phyloP scores from a whole-genome alignment of 2,329 filamentous ascomycete species.

The Alternaria triticimaculans region DNA sequence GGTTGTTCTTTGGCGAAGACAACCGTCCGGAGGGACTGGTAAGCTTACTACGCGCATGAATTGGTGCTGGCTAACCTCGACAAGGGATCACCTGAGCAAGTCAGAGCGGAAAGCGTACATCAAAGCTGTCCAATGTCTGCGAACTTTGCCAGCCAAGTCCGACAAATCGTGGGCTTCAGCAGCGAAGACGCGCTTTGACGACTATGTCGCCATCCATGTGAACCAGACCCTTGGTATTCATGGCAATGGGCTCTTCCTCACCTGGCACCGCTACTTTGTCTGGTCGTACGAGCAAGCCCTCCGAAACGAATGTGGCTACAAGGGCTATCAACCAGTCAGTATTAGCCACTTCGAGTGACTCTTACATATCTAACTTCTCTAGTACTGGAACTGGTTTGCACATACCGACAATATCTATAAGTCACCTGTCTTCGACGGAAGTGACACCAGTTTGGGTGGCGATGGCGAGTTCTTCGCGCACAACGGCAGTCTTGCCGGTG shows the following conservation, averaged over 20 bases:
- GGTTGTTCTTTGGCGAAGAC: conserved; percentile 3
- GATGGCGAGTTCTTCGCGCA: conserved; percentile 7
- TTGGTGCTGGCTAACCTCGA: neutral
- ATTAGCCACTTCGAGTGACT: neutral
- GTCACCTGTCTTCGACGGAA: conserved; percentile 4
- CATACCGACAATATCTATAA: conserved; percentile 2
- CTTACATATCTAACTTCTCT: neutral
- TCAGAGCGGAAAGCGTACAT: neutral
- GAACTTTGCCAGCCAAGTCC: conserved; percentile 2
- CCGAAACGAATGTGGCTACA: conserved; percentile 5
- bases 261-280: conserved; percentile 9
- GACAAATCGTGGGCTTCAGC: conserved; percentile 3
- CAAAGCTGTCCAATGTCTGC: conserved; percentile 7
- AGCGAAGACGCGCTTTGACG: conserved; percentile 9
- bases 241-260: conserved; percentile 4
- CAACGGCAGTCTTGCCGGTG: conserved; percentile 6
- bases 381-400: conserved; percentile 10
- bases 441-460: conserved; percentile 4
- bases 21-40: neutral
- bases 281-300: conserved; percentile 8
- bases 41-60: neutral
- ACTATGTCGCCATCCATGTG: conserved; percentile 8
- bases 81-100: conserved; percentile 5
- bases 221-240: conserved; percentile 5
- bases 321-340: conserved; percentile 11